Percentiles rank a stretch among this genome's conserved stretches.
phyloP scores from a whole-genome alignment of 2,329 filamentous ascomycete species.

The Grosmannia penicillata region DNA sequence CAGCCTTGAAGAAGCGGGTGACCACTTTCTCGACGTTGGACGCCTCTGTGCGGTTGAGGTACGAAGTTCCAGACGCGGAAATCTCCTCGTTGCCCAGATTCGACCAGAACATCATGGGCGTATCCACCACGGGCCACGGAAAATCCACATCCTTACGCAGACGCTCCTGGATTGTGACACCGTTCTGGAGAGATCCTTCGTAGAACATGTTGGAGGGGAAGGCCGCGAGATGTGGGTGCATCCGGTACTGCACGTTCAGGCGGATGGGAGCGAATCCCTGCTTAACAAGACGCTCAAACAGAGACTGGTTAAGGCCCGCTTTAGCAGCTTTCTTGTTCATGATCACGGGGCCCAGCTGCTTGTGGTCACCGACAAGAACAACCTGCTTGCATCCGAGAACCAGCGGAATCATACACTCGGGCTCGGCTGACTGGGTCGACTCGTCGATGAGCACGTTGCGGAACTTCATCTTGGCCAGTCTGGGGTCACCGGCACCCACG shows the following conservation, averaged over 20 bases:
- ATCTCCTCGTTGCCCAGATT: constrained; percentile 97
- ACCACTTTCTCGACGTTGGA: constrained; percentile 98
- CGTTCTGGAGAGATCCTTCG: constrained; percentile 91
- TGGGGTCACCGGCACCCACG: constrained; percentile 89
- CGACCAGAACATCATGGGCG: constrained; percentile 99
- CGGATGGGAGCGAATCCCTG: constrained; percentile 83
- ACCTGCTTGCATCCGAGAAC: constrained; percentile 97
- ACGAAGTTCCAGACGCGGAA: constrained; percentile 91
- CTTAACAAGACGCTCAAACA: constrained; percentile 91
- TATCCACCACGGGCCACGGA: constrained; percentile 87
- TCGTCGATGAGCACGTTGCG: constrained; percentile 96
- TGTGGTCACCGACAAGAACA: constrained; percentile 95
- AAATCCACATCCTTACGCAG: constrained; percentile 91
- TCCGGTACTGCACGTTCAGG: constrained; percentile 93
- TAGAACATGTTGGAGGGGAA: constrained; percentile 99
- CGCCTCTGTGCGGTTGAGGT: constrained; percentile 93
- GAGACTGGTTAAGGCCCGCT: constrained; percentile 91
- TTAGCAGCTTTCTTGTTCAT: constrained; percentile 99
- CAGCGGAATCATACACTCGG: constrained; percentile 96
- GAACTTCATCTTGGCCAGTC: constrained; percentile 94
- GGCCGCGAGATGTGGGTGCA: constrained; percentile 94
- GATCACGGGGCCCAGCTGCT: constrained; percentile 93
- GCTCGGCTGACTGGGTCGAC: constrained; percentile 94
- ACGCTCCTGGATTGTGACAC: constrained; percentile 78
- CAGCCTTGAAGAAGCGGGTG: constrained; percentile 96